Evolutionary conservation across 2,329 filamentous ascomycete species (phyloP), one percentile per base, ranked within the genome.

Genomic region (Epicoccum sorghinum): DNA sequence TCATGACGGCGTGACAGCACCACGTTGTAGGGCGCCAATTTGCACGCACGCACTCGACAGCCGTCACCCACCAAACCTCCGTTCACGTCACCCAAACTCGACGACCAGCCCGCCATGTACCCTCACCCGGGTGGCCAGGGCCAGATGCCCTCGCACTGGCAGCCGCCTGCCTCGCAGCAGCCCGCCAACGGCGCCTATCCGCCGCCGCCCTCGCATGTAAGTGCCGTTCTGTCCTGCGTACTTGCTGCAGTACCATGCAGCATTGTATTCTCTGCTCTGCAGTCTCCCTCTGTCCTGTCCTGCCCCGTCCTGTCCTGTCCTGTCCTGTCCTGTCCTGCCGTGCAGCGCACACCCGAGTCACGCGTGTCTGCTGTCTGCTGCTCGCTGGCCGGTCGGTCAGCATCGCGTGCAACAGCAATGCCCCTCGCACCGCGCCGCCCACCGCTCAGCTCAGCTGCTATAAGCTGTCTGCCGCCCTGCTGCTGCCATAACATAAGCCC

Each of bases 81-180:
- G 18, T 18, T 18, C 18, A 18, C 18, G 18, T 18, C 29, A 3
- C 14, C 10, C 27, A 10, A 22, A n/a, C 40, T 1, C 40, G 9
- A 29, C 18, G 13, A 38, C 22, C 43, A 33, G 41, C 23, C 18
- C 43, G 53, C 57, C 58, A 73, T 74, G 71, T 74, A 71, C 55
- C 69, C 71, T 62, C 69, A 73, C 60, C 60, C 67, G 60, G 67
- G 61, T 47, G 69, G 68, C 66, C 72, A 71, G 57, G 72, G 71
- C 61, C 73, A 74, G 62, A 65, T 73, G 52, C 71, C 71, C 53
- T 66, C 72, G 29, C 72, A 75, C 58, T 74, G 71, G 70, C 70
- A 73, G 57, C 72, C 72, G 45, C 70, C 70, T 14, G 68, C 66
- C 36, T 58, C 67, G 57, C 51, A 54, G 52, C 68, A 72, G 61